These are phyloP conservation scores for Lactarius hatsudake DNA, from an alignment of 768 basidiomycete genomes.

Conservation along the genomic window DNA sequence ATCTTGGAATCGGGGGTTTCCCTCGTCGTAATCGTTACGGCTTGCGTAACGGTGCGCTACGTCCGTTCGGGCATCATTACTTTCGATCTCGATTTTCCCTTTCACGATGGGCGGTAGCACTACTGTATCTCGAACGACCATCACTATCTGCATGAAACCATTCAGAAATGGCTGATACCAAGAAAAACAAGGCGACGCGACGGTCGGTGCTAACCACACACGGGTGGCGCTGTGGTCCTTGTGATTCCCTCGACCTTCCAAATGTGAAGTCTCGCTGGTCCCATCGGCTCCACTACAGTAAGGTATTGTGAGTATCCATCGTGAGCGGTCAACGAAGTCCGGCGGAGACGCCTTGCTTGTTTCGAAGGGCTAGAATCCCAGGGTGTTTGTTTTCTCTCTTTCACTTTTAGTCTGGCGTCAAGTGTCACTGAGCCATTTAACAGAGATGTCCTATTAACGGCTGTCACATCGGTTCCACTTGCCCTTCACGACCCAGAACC, in stretches of 20 bases:
- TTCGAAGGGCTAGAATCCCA: background rate
- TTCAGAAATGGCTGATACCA: background rate
- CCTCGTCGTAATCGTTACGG: background rate
- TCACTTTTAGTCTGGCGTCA: slow-evolving; percentile 3
- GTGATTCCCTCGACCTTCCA: background rate
- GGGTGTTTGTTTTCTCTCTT: background rate
- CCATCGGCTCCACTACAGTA: background rate
- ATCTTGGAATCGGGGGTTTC: background rate
- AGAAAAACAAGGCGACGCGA: background rate
- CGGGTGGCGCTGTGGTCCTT: background rate
- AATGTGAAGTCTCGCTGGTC: background rate
- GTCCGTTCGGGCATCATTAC: background rate
- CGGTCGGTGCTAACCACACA: background rate
- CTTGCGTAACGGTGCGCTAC: no score
- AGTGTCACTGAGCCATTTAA: background rate
- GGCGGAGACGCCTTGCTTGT: background rate
- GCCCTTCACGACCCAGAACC: slow-evolving; percentile 19
- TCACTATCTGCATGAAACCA: background rate
- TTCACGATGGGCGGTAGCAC: background rate
- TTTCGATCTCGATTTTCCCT: background rate
- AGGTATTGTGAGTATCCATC: slow-evolving; percentile 8
- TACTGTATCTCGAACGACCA: background rate
- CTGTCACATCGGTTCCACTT: slow-evolving; percentile 4
- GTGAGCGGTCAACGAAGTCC: no score
- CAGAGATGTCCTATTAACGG: background rate